Percentiles rank a stretch among this genome's conserved stretches.
Conservation (phyloP, 1,139 yeast genomes). For the Pneumocystis sp. region DNA sequence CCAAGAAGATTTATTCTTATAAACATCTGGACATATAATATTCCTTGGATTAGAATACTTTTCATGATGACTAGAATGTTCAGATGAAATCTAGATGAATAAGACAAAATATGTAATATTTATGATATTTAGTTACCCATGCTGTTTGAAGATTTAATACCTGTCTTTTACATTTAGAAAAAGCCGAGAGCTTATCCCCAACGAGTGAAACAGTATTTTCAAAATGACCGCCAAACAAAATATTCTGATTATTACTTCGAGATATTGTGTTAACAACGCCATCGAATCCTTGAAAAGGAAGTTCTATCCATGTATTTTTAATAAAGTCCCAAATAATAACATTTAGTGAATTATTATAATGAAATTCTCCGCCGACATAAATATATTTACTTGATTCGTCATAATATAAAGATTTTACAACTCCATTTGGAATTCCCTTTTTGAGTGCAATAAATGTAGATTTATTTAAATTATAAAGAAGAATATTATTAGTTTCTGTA, state of each 20-base stretch:
- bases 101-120: slow-evolving; percentile 36
- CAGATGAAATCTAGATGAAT: slow-evolving; percentile 18
- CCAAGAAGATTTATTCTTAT: slow-evolving; percentile 37
- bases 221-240: slow-evolving; percentile 73
- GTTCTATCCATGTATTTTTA: slow-evolving; percentile 29
- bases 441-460: slow-evolving; percentile 32
- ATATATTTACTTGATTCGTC: slow-evolving; percentile 36
- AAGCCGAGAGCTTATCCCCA: slow-evolving; percentile 18
- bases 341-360: slow-evolving; percentile 41
- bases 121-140: slow-evolving; percentile 44
- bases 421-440: slow-evolving; percentile 31
- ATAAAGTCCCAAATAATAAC: slow-evolving; percentile 52
- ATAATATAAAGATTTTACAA: slow-evolving; percentile 38
- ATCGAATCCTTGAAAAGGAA: slow-evolving; percentile 72
- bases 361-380: slow-evolving; percentile 71
- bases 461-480: slow-evolving; percentile 38
- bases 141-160: slow-evolving; percentile 52
- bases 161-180: slow-evolving; percentile 16
- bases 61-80: slow-evolving; percentile 20
- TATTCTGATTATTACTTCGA: slow-evolving; percentile 32
- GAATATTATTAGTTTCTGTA: slow-evolving; percentile 31
- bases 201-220: slow-evolving; percentile 19
- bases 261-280: slow-evolving; percentile 50
- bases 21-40: slow-evolving; percentile 45
- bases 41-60: slow-evolving; percentile 28